These are phyloP conservation scores for Neoboletus brunneissimus DNA, from an alignment of 768 basidiomycete species.

Conservation along the genomic window DNA sequence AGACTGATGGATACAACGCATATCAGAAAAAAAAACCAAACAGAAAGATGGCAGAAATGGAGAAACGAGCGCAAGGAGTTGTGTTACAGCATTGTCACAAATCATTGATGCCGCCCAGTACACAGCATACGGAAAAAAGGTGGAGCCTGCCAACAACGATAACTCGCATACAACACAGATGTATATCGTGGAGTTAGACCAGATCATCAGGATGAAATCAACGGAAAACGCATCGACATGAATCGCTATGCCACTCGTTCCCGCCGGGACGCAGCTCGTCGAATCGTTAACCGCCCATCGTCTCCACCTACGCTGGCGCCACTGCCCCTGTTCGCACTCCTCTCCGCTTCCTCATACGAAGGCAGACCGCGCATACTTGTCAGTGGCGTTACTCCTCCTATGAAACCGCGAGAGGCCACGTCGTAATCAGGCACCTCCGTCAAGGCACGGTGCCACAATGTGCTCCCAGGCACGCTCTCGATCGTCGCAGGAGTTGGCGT, in stretches of 20 bases:
- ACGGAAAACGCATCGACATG: background rate
- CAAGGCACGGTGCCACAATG: slow-evolving; percentile 57
- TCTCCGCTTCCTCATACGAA: slow-evolving; percentile 74
- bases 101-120: background rate
- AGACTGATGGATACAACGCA: background rate
- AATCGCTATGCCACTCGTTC: background rate
- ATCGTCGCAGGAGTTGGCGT: slow-evolving; percentile 2
- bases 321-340: background rate
- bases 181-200: background rate
- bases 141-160: background rate
- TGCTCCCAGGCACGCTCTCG: slow-evolving; percentile 29
- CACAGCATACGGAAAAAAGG: background rate
- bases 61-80: background rate
- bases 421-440: slow-evolving; percentile 85
- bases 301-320: background rate
- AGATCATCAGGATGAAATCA: background rate
- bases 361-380: slow-evolving; percentile 75
- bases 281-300: slow-evolving; percentile 13
- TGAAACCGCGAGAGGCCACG: slow-evolving; percentile 80
- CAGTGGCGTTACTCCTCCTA: slow-evolving; percentile 88
- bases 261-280: background rate
- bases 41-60: background rate
- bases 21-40: background rate
- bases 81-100: background rate
- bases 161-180: background rate